Percentiles rank a stretch among this genome's conserved stretches.
phyloP scores from a whole-genome alignment of 177 flowering plant genomes.

The Vitis hybrid region DNA sequence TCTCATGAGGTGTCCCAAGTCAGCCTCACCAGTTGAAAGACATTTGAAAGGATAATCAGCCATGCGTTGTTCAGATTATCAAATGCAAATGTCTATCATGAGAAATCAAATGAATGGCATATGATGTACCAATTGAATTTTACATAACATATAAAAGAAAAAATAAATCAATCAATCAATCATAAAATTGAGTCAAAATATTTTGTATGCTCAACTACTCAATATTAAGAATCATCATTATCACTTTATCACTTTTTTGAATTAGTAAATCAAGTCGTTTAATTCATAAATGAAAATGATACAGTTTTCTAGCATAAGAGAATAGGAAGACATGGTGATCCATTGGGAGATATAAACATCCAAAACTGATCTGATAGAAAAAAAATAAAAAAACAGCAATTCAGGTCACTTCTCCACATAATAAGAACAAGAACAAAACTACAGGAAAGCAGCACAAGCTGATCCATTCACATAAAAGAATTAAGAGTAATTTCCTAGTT shows the following conservation, averaged over 20 bases:
- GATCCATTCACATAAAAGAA: neutral
- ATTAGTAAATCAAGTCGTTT: neutral
- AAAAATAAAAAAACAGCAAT: neutral
- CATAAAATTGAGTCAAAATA: no score
- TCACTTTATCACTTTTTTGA: no score
- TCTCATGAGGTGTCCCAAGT: no score
- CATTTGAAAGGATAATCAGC: no score
- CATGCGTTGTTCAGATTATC: no score
- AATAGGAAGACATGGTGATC: neutral
- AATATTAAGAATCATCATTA: slow-evolving; percentile 4
- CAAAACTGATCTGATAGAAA: neutral
- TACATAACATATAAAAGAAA: no score
- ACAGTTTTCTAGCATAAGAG: neutral
- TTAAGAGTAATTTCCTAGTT: neutral
- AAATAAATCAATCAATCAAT: no score
- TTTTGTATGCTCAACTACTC: no score
- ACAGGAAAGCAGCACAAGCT: neutral
- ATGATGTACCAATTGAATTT: no score
- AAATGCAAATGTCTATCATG: no score
- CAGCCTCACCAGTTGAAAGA: no score
- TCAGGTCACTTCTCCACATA: neutral
- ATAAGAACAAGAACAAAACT: neutral
- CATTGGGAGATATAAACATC: neutral
- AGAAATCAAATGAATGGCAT: no score
- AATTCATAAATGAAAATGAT: neutral